These are phyloP conservation scores for Colletotrichum sp. DNA, from an alignment of 2,329 filamentous ascomycete species.

Conservation along the genomic window DNA sequence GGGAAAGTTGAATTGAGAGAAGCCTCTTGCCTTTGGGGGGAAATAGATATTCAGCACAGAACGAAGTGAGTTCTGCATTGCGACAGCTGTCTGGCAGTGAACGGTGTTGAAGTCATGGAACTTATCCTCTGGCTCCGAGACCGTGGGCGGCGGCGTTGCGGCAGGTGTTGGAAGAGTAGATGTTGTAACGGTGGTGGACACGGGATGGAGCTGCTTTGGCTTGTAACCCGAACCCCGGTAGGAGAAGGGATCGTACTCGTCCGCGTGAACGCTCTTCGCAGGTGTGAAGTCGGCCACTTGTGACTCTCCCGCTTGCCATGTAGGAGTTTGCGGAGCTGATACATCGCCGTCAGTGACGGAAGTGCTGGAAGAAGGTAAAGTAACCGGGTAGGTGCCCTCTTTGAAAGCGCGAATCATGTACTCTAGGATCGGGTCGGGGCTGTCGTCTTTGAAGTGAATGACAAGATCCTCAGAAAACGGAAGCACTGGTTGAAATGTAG, in stretches of 20 bases:
- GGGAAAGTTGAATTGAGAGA: constrained; percentile 52
- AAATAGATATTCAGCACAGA: constrained; percentile 57
- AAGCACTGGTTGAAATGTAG: constrained; percentile 49
- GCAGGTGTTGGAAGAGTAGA: constrained; percentile 46
- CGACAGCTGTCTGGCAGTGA: constrained; percentile 51
- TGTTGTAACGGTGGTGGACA: constrained; percentile 24
- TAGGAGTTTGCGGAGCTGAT: neutral
- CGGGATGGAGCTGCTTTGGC: neutral
- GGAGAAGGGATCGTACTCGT: constrained; percentile 55
- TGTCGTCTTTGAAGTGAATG: constrained; percentile 55
- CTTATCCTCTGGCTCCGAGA: constrained; percentile 35
- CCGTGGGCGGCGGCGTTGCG: constrained; percentile 43
- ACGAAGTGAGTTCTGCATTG: constrained; percentile 62
- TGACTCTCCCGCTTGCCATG: neutral
- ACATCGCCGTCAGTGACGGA: constrained; percentile 7
- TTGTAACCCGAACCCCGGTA: constrained; percentile 24
- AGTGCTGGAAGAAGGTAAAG: neutral
- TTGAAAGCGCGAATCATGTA: constrained; percentile 52
- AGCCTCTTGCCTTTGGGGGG: constrained; percentile 49
- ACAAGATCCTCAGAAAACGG: constrained; percentile 61
- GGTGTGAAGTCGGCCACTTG: neutral
- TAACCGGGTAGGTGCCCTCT: constrained; percentile 38
- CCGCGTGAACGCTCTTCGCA: constrained; percentile 17
- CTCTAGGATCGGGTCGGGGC: constrained; percentile 46
- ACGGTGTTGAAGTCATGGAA: constrained; percentile 51